Conservation (phyloP, 495 filamentous ascomycete species). For the Trichoderma parareesei region DNA sequence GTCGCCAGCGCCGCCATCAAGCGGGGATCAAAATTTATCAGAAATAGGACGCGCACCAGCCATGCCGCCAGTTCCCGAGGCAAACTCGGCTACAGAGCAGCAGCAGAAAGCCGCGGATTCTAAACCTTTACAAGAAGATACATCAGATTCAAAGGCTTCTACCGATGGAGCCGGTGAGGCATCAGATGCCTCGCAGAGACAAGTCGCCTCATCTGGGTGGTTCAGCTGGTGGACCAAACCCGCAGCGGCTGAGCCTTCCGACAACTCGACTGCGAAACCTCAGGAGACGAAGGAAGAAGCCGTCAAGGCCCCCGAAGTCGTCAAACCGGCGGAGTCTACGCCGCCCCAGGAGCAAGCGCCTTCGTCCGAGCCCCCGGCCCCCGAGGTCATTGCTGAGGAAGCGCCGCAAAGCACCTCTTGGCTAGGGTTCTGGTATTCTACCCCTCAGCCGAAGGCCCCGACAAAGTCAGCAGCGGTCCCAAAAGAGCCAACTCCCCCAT, state of each 20-base stretch:
- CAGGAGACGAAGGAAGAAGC: constrained; percentile 16
- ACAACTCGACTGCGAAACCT: constrained; percentile 11
- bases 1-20: not conserved
- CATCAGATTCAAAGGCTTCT: constrained; percentile 11
- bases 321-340: constrained; percentile 12
- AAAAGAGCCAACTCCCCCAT: not conserved
- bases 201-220: constrained; percentile 27
- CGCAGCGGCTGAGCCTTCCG: constrained; percentile 17
- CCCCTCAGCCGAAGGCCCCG: constrained; percentile 17
- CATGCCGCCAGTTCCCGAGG: not conserved
- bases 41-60: not conserved
- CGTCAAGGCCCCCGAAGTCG: constrained; percentile 12
- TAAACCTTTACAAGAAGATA: constrained; percentile 13
- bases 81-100: not conserved
- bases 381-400: constrained; percentile 14
- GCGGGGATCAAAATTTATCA: not conserved
- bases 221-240: constrained; percentile 10
- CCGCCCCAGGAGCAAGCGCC: constrained; percentile 17
- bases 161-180: not conserved
- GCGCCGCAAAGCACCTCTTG: constrained; percentile 33
- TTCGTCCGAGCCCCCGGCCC: constrained; percentile 9
- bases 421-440: constrained; percentile 44
- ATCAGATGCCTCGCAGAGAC: constrained; percentile 14
- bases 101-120: constrained; percentile 10
- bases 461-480: constrained; percentile 15